Base-by-base conservation (phyloP, 352 stramenopile genomes). In the Globisporangium barbulae region DNA sequence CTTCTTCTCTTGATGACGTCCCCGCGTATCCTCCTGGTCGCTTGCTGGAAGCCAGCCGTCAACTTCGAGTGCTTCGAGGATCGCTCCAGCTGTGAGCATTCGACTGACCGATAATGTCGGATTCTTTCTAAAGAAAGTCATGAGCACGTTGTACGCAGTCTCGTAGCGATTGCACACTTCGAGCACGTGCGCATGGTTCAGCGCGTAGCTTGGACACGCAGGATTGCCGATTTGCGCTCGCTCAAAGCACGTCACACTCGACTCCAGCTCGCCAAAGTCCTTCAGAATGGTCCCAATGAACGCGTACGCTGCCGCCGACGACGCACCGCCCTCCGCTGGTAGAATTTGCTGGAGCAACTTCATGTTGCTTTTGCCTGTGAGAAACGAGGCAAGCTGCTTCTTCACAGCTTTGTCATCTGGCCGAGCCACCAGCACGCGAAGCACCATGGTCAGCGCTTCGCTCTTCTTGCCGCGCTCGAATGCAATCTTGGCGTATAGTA, bases 221-320 rank as follows among this genome's bases (percentile, higher is more conserved):
- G 76, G 72, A 25, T 76, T 69, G 10, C 74, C 67, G 4, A 53
- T 17, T n/a, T 83, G 65, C 0, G 82, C 76, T 25, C 79, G 71
- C 31, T 83, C 70, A 59, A 90, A 91, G 64, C 83, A 92, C 17
- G 22, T 37, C 13, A 90, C 70, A 33, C 73, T 78, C 5, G 78
- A 70, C 10, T 88, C 73, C 19, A 92, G 37, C 9, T 69, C 83
- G 0, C 85, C 65, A 63, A 78, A 83, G 47, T 94, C 85, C 59
- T 92, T 94, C 8, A 91, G 45, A 62, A 94, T 83, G 0, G 83
- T 91, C 5, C 79, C 85, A 4, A 89, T 78, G 61, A 89, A 94
- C 13, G 83, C 85, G 47, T 91, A 92, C 17, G 78, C 81, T 3
- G 79, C 73, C 28, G 79, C 85, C 10, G 83, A 78, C 12, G 80